Evolutionary conservation across 192 early-diverging fungal genomes (phyloP).

Genomic region (Radiomyces spectabilis): DNA sequence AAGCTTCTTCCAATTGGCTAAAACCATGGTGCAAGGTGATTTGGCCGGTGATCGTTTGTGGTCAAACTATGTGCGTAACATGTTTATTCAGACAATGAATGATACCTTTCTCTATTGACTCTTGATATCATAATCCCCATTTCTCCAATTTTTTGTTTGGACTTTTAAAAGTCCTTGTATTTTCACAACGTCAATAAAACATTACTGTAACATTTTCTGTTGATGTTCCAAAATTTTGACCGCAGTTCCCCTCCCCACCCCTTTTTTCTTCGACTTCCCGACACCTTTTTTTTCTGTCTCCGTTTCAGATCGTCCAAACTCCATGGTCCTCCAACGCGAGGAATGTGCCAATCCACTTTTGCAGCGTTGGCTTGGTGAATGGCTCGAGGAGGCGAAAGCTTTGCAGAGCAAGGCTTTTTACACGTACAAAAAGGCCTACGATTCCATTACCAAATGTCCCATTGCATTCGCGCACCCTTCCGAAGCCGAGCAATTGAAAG

Average conservation of each 20-base stretch:
- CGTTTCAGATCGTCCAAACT: too few relatives aligned
- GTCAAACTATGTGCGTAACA: conserved; percentile 8
- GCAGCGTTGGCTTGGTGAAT: conserved; percentile 60
- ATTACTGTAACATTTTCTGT: too few relatives aligned
- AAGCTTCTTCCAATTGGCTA: conserved; percentile 16
- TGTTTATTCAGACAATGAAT: conserved; percentile 16
- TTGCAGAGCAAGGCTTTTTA: conserved; percentile 44
- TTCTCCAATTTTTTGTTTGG: too few relatives aligned
- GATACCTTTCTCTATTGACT: too few relatives aligned
- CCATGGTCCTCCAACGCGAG: conserved; percentile 1
- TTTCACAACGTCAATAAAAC: too few relatives aligned
- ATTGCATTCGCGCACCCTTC: conserved; percentile 46
- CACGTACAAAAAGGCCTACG: conserved; percentile 56
- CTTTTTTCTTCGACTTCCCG: too few relatives aligned
- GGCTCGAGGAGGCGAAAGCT: conserved; percentile 47
- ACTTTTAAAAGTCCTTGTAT: too few relatives aligned
- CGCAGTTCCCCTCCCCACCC: too few relatives aligned
- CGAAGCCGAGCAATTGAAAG: conserved; percentile 51
- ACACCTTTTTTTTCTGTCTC: too few relatives aligned
- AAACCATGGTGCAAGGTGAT: conserved; percentile 5
- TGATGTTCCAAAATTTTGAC: too few relatives aligned
- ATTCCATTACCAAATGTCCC: conserved; percentile 56
- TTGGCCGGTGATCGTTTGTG: not conserved
- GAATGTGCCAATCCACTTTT: conserved; percentile 64
- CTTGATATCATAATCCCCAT: too few relatives aligned